phyloP scores from a whole-genome alignment of 352 stramenopile genomes.

The Halophytophthora batemanensis region DNA sequence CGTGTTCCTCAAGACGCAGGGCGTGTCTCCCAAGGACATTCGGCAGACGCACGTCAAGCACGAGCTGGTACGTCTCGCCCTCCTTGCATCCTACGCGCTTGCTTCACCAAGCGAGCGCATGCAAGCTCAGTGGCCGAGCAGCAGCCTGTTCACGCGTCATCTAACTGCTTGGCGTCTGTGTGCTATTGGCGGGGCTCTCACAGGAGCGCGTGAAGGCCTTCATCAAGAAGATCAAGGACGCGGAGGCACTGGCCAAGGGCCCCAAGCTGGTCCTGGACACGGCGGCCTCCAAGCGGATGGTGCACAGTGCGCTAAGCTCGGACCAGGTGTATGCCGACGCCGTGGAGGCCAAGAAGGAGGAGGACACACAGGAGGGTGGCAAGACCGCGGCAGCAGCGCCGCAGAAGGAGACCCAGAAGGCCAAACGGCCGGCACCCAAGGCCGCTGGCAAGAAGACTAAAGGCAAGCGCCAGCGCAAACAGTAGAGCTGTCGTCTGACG shows the following conservation, averaged over 20 bases:
- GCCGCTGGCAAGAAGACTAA: conserved; percentile 50
- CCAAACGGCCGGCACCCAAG: conserved; percentile 22
- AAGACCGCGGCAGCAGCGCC: conserved; percentile 3
- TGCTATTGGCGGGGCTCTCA: conserved; percentile 1
- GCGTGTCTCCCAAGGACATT: conserved; percentile 84
- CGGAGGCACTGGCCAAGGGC: conserved; percentile 77
- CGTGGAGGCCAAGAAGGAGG: conserved; percentile 45
- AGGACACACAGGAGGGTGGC: no score
- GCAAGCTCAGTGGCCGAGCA: no score
- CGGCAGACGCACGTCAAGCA: conserved; percentile 89
- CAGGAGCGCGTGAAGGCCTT: conserved; percentile 86
- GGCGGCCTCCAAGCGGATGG: conserved; percentile 75
- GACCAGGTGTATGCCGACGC: conserved; percentile 84
- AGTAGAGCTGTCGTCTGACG: conserved; percentile 18
- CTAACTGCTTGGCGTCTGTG: not conserved
- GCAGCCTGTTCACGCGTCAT: no score
- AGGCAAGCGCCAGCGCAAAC: conserved; percentile 50
- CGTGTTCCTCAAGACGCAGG: conserved; percentile 86
- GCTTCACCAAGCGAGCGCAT: not conserved
- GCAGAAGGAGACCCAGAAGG: conserved; percentile 42
- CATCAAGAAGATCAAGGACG: conserved; percentile 89
- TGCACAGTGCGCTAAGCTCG: conserved; percentile 80
- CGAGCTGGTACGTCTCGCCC: conserved; percentile 48
- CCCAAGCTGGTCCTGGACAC: conserved; percentile 77
- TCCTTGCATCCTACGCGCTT: not conserved